Evolutionary conservation across 495 filamentous ascomycete genomes (phyloP), one percentile per base, ranked within the genome.

Genomic region (Hypoxylon trugodes): DNA sequence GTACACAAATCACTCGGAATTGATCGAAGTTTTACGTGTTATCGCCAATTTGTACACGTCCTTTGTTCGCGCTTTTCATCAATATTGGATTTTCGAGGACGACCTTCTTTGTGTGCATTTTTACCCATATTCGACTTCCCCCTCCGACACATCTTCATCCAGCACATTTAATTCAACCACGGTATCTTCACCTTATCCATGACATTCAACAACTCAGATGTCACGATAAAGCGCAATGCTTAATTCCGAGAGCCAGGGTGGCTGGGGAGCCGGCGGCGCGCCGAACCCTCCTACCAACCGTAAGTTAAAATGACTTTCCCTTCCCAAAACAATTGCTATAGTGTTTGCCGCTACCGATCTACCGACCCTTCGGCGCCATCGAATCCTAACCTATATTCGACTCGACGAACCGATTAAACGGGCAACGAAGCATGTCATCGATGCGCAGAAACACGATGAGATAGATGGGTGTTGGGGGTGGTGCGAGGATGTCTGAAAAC

Each of bases 291-390:
- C 59, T 47, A 55, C 21, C 55, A 72, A 72, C 63, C 67, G 69
- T 72, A 72, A 72, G 69, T n/a, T 72, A 59, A 46, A 58, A 38
- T 46, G 47, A 49, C 54, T 70, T 63, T 57, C 54, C 69, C 66
- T 65, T 67, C 33, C 45, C 65, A 50, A 43, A n/a, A 60, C 26
- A 41, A 59, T 53, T 13, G 38, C 28, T 61, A 40, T 32, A 48
- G 41, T 36, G 15, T 21, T 53, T 41, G 24, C 45, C 32, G 19
- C 45, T 22, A 50, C 5, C 7, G 21, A 37, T n/a, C 16, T 42
- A 37, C 6, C 26, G 4, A 49, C 9, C 26, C 15, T n/a, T 49
- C 41, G 36, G 42, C 28, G 4, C 24, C 13, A 28, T 35, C 37
- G 63, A 59, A 24, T 61, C 1, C 15, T 42, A 49, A 42, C 6